Evolutionary conservation across 257 asterid species (phyloP).

Genomic region (Haberlea rhodopensis): DNA sequence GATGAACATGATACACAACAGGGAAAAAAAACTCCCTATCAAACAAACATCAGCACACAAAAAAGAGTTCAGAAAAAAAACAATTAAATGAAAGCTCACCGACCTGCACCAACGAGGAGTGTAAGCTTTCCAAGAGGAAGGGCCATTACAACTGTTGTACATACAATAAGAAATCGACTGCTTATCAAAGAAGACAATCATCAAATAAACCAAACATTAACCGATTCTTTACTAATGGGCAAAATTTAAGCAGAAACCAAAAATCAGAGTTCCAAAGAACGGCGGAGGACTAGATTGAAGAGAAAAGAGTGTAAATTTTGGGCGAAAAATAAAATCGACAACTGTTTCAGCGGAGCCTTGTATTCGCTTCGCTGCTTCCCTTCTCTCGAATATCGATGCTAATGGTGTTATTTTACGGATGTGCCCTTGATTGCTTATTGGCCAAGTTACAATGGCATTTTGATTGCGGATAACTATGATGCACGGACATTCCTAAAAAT

Average conservation of each 20-base stretch:
- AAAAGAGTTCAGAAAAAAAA: background rate
- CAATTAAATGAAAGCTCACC: constrained; percentile 18
- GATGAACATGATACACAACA: background rate
- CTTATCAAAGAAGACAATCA: constrained; percentile 24
- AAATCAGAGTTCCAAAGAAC: too few species aligned
- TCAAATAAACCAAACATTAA: constrained; percentile 14
- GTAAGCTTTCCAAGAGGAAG: constrained; percentile 84
- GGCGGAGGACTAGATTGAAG: too few species aligned
- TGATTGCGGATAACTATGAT: too few species aligned
- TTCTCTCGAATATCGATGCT: too few species aligned
- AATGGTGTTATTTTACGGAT: background rate
- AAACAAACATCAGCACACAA: background rate
- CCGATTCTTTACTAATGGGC: too few species aligned
- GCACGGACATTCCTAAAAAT: too few species aligned
- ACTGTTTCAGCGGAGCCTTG: too few species aligned
- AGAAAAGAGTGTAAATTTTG: too few species aligned
- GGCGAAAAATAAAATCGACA: too few species aligned
- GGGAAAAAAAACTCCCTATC: constrained; percentile 4
- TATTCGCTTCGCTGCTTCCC: too few species aligned
- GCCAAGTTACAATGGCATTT: constrained; percentile 15
- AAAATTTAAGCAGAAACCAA: too few species aligned
- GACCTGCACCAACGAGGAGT: constrained; percentile 84
- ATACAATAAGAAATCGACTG: constrained; percentile 19
- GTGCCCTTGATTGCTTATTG: constrained; percentile 17
- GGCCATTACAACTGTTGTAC: constrained; percentile 51